These are phyloP conservation scores for Ichthyophthirius multifiliis DNA, from an alignment of 169 alveolate species.

Conservation along the genomic window DNA sequence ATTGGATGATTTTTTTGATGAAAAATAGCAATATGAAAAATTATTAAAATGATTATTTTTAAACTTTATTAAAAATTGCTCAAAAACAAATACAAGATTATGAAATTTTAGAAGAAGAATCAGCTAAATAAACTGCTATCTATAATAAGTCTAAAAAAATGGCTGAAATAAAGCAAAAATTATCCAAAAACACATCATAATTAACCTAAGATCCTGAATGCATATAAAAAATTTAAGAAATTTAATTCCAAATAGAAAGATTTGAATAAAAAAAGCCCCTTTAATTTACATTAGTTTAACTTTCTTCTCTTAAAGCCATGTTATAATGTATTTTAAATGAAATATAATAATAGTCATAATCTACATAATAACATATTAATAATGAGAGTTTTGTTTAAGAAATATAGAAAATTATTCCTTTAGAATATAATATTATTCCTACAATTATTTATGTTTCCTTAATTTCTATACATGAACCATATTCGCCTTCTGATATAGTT, in stretches of 20 bases:
- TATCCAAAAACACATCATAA: too few species aligned
- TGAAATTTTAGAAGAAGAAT: background rate
- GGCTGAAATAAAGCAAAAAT: too few species aligned
- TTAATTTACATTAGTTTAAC: background rate
- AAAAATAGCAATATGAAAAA: background rate
- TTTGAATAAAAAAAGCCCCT: background rate
- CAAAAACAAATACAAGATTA: background rate
- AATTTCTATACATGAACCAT: background rate
- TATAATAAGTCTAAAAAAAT: too few species aligned
- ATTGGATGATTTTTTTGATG: background rate
- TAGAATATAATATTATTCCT: background rate
- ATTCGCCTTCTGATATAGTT: background rate
- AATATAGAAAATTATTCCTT: background rate
- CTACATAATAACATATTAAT: too few species aligned
- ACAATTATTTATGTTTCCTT: background rate
- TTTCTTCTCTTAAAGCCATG: background rate
- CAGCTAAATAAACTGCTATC: background rate
- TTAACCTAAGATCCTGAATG: too few species aligned
- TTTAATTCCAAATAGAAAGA: background rate
- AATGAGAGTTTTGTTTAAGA: too few species aligned
- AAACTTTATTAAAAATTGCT: background rate
- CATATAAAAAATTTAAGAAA: background rate
- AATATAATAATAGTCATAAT: background rate
- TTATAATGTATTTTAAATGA: background rate
- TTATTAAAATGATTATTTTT: background rate